Percentiles rank a stretch among this genome's conserved stretches.
Evolutionary conservation across 2,329 filamentous ascomycete species (phyloP).

Genomic region (Fusarium foetens): DNA sequence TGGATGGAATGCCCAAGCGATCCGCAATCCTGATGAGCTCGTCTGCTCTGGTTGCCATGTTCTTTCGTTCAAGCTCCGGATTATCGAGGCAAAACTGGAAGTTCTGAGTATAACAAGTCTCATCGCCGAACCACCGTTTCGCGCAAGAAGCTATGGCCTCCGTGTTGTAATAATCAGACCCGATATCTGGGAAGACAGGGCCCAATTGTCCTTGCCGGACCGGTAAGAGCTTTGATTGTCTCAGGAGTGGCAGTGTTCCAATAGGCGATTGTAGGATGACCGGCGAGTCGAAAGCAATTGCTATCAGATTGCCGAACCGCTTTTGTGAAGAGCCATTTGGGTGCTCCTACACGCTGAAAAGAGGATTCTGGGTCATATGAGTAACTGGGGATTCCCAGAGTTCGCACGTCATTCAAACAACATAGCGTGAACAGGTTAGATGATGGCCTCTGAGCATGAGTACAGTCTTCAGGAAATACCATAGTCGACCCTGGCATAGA

Average conservation of each 20-base stretch:
- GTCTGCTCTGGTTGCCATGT: neutral
- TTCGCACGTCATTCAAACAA: neutral
- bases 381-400: neutral
- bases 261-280: neutral
- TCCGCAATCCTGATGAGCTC: neutral
- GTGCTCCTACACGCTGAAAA: neutral
- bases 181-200: neutral
- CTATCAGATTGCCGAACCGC: neutral
- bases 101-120: neutral
- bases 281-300: too few species aligned
- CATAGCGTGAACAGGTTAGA: neutral
- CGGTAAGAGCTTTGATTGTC: neutral
- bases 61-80: accelerated
- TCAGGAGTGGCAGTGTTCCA: accelerated
- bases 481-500: neutral
- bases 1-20: neutral
- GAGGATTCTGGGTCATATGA: accelerated
- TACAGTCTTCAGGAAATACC: neutral
- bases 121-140: neutral
- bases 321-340: neutral
- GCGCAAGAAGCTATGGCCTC: neutral
- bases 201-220: neutral
- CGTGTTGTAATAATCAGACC: neutral
- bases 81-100: neutral
- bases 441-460: neutral